These are phyloP conservation scores for Eragrostis curvula DNA, from an alignment of 176 grass and related monocot species.

Conservation along the genomic window DNA sequence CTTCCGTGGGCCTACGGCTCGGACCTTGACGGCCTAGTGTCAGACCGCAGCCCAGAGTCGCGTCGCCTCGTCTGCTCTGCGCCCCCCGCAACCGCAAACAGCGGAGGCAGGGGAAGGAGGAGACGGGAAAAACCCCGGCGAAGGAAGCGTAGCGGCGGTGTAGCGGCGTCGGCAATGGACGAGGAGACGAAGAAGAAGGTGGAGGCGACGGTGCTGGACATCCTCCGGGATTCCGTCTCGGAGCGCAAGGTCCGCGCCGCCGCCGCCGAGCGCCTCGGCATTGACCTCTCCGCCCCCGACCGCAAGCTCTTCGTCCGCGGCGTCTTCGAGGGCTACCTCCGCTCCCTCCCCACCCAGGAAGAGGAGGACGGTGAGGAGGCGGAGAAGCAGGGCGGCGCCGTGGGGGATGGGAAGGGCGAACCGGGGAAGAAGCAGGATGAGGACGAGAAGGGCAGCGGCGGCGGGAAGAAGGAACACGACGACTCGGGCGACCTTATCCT, in stretches of 20 bases:
- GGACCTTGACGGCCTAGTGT: background rate
- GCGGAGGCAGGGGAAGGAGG: background rate
- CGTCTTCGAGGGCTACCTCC: conserved; percentile 73
- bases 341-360: conserved; percentile 20
- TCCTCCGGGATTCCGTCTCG: conserved; percentile 58
- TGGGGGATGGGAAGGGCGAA: conserved; percentile 29
- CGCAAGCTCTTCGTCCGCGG: conserved; percentile 68
- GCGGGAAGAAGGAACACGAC: conserved; percentile 54
- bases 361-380: conserved; percentile 22
- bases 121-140: background rate
- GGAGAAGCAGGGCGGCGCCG: conserved; percentile 6
- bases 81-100: background rate
- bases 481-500: conserved; percentile 81
- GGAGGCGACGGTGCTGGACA: conserved; percentile 74
- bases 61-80: background rate
- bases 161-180: conserved; percentile 41
- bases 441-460: conserved; percentile 6
- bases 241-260: conserved; percentile 64
- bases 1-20: background rate
- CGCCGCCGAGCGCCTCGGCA: conserved; percentile 65
- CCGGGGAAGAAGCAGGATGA: conserved; percentile 9
- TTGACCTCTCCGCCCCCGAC: conserved; percentile 70
- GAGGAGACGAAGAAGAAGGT: conserved; percentile 62
- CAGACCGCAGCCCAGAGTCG: background rate
- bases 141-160: background rate